Evolutionary conservation across 371 early-diverging fungal genomes (phyloP).

Genomic region (Cokeromyces recurvatus): DNA sequence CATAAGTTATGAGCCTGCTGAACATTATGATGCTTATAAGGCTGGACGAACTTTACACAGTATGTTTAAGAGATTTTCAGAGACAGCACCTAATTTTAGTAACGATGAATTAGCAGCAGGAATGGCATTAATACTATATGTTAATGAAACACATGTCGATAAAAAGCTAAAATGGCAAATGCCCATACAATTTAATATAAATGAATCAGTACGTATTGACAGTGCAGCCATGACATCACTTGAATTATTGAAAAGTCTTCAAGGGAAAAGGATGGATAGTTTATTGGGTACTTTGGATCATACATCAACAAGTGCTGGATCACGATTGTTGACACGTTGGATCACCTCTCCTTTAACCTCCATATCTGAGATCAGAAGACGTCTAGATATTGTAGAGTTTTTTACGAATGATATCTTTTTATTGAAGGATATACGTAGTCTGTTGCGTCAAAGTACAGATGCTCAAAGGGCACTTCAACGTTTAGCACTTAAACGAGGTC

Average conservation of each 20-base stretch:
- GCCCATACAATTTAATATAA: slow-evolving; percentile 40
- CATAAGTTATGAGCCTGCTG: slow-evolving; percentile 24
- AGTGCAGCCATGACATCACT: slow-evolving; percentile 55
- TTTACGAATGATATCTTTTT: slow-evolving; percentile 49
- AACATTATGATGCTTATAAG: slow-evolving; percentile 8
- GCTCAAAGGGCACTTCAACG: slow-evolving; percentile 69
- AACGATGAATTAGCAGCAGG: slow-evolving; percentile 45
- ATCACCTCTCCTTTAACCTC: slow-evolving; percentile 65
- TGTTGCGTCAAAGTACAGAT: slow-evolving; percentile 58
- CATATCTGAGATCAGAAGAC: slow-evolving; percentile 46
- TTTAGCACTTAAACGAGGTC: slow-evolving; percentile 59
- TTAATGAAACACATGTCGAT: slow-evolving; percentile 52
- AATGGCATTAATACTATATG: slow-evolving; percentile 48
- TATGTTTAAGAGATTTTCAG: slow-evolving; percentile 8
- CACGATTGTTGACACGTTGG: slow-evolving; percentile 67
- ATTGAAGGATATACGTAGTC: slow-evolving; percentile 43
- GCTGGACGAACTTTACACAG: slow-evolving; percentile 7
- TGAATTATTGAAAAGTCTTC: slow-evolving; percentile 49
- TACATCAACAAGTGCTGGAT: slow-evolving; percentile 80
- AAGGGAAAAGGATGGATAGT: slow-evolving; percentile 52
- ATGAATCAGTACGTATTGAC: slow-evolving; percentile 55
- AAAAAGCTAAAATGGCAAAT: slow-evolving; percentile 40
- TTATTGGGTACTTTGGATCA: slow-evolving; percentile 64
- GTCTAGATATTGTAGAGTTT: slow-evolving; percentile 69
- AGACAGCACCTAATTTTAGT: slow-evolving; percentile 8